Conservation (phyloP, 495 filamentous ascomycete genomes). For the Evansstolkia leycettana region DNA sequence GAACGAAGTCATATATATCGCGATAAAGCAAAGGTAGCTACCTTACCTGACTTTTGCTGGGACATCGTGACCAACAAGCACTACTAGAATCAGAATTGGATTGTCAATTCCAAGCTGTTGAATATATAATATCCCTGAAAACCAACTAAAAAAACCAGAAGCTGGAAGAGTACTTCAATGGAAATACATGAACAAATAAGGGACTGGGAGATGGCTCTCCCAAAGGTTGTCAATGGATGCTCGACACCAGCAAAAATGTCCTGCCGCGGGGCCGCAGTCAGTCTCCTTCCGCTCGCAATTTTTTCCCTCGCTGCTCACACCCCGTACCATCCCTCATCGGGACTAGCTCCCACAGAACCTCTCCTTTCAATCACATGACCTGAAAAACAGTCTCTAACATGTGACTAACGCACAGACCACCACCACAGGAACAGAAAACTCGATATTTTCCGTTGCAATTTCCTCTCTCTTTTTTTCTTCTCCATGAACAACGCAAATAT, state of each 20-base stretch:
- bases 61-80: constrained; percentile 26
- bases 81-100: no score
- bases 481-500: constrained; percentile 57
- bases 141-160: no score
- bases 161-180: no score
- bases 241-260: no score
- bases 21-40: not conserved
- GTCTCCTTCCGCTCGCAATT: not conserved
- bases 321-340: constrained; percentile 1
- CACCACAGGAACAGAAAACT: constrained; percentile 6
- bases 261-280: no score
- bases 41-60: constrained; percentile 32
- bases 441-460: constrained; percentile 6
- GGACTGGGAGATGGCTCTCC: no score
- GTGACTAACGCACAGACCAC: constrained; percentile 10
- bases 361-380: not conserved
- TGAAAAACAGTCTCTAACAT: not conserved
- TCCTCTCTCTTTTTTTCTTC: constrained; percentile 31
- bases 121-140: no score
- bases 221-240: no score
- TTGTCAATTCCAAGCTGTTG: no score
- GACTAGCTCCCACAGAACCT: not conserved
- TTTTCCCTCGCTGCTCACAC: no score
- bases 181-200: no score
- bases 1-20: no score